Conservation (phyloP, 352 stramenopile species). For the Globisporangium okanoganense region DNA sequence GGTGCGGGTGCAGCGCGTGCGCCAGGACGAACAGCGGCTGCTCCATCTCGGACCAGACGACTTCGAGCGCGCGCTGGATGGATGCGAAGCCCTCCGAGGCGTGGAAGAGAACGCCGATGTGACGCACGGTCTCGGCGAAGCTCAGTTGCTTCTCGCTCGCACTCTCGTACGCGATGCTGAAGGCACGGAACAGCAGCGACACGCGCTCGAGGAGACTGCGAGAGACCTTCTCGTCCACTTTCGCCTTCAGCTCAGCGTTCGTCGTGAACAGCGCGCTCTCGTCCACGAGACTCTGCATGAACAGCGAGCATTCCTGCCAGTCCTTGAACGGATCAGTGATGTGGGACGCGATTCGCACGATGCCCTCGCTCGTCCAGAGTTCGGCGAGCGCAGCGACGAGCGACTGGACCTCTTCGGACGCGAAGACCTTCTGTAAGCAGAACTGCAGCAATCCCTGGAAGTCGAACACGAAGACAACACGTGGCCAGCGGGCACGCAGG, state of each 20-base stretch:
- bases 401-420: slow-evolving; percentile 28
- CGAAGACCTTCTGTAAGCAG: slow-evolving; percentile 36
- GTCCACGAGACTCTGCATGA: slow-evolving; percentile 41
- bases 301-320: slow-evolving; percentile 27
- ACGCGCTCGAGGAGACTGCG: slow-evolving; percentile 36
- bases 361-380: slow-evolving; percentile 29
- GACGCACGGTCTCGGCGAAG: slow-evolving; percentile 40
- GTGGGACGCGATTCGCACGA: slow-evolving; percentile 15
- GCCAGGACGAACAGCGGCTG: slow-evolving; percentile 66
- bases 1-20: slow-evolving; percentile 51
- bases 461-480: slow-evolving; percentile 33
- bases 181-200: slow-evolving; percentile 34
- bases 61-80: slow-evolving; percentile 49
- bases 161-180: slow-evolving; percentile 26
- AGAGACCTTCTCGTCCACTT: slow-evolving; percentile 36
- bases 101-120: slow-evolving; percentile 39
- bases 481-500: slow-evolving; percentile 34
- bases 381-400: slow-evolving; percentile 32
- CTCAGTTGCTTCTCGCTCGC: slow-evolving; percentile 18
- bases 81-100: slow-evolving; percentile 41
- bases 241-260: slow-evolving; percentile 22
- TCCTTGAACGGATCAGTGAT: slow-evolving; percentile 24
- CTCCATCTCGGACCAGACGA: slow-evolving; percentile 48
- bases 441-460: slow-evolving; percentile 50
- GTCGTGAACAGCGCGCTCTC: slow-evolving; percentile 20